These are phyloP conservation scores for Rhodotorula babjevae DNA, from an alignment of 768 basidiomycete species.

Conservation along the genomic window DNA sequence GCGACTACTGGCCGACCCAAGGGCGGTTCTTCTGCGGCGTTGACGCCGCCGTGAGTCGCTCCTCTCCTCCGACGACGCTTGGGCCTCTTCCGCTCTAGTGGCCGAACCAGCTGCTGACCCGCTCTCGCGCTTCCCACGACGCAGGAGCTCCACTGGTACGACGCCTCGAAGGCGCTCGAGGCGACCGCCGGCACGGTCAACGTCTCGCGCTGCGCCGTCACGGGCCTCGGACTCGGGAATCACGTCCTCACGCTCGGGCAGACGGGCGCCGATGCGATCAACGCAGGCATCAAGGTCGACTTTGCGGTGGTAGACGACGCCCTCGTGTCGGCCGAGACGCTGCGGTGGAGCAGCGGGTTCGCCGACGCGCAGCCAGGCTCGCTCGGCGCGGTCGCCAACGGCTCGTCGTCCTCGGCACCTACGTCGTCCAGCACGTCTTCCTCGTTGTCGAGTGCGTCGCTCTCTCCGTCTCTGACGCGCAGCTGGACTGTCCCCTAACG, in stretches of 20 bases:
- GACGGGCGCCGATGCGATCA: background rate
- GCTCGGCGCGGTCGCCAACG: too few relatives aligned
- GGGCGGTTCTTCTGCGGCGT: background rate
- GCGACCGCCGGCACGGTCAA: background rate
- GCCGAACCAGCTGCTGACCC: background rate
- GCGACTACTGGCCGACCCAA: too few relatives aligned
- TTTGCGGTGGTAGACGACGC: background rate
- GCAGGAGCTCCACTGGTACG: background rate
- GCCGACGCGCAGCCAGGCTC: background rate
- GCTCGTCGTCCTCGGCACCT: too few relatives aligned
- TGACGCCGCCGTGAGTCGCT: too few relatives aligned
- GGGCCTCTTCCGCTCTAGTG: too few relatives aligned
- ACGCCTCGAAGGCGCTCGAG: background rate
- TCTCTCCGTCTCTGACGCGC: too few relatives aligned
- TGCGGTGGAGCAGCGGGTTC: background rate
- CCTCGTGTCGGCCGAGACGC: background rate
- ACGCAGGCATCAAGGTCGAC: background rate
- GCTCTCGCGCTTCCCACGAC: background rate
- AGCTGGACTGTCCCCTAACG: too few relatives aligned
- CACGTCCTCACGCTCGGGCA: background rate
- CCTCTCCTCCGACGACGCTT: too few relatives aligned
- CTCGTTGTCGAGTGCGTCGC: too few relatives aligned
- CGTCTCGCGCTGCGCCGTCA: background rate
- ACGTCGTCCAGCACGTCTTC: too few relatives aligned
- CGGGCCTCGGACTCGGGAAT: background rate